These are phyloP conservation scores for Neurospora sp. DNA, from an alignment of 495 filamentous ascomycete genomes.

Conservation along the genomic window DNA sequence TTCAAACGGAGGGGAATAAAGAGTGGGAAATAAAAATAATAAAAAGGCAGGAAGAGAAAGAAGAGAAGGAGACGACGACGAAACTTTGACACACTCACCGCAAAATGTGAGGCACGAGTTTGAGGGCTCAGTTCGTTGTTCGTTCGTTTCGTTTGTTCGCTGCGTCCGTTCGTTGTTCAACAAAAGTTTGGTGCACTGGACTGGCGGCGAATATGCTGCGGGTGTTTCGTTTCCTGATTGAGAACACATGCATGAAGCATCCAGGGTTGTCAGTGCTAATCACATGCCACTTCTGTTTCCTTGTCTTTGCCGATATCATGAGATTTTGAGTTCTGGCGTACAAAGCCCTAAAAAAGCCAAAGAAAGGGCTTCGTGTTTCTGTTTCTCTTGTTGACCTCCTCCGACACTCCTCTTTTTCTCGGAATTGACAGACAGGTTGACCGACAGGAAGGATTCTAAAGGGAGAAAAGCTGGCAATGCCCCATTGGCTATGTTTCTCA, in stretches of 20 bases:
- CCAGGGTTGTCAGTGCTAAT: background rate
- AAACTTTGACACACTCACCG: background rate
- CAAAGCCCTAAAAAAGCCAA: background rate
- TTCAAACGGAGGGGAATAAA: background rate
- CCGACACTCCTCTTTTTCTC: background rate
- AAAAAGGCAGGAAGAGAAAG: background rate
- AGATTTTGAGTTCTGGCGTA: background rate
- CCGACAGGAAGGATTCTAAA: background rate
- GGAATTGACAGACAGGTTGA: background rate
- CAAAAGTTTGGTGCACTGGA: background rate
- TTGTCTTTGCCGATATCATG: background rate
- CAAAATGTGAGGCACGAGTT: background rate
- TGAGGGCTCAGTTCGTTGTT: background rate
- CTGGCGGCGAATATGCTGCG: background rate
- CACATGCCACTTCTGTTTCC: background rate
- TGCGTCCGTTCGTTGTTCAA: background rate
- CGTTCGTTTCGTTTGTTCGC: background rate
- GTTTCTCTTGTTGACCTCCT: background rate
- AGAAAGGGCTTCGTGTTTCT: background rate
- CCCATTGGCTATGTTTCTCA: background rate
- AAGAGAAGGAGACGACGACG: background rate
- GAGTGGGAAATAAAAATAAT: background rate
- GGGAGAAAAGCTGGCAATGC: background rate
- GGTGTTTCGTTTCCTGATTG: background rate
- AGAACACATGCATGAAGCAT: background rate